Evolutionary conservation across 2,329 filamentous ascomycete species (phyloP), one percentile per base, ranked within the genome.

Genomic region (Ramichloridium luteum): DNA sequence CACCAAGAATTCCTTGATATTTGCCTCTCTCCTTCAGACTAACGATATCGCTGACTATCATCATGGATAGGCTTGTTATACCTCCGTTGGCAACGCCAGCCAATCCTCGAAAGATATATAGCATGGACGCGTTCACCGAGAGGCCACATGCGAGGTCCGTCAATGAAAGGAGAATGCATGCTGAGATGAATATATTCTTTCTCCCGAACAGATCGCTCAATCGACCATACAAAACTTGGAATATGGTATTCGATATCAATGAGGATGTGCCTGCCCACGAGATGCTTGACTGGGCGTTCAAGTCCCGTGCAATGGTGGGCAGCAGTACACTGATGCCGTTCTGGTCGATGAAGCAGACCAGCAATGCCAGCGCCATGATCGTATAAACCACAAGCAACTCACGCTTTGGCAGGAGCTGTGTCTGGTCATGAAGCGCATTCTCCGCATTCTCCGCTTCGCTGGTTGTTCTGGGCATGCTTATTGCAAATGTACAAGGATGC

Each of bases 21-120:
- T 70, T 73, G 16, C 72, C 72, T 40, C 72, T 58, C 41, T 73
- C 62, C 45, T 72, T 61, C 3, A 76, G 55, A 0, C 69, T 70
- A 1, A 74, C 69, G 5, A 76, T 56, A 46, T 77, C 72, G 5
- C 63, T 69, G 2, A 75, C 65, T 31, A 76, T 73, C 43, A 77
- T 74, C 66, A 74, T 74, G 4, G 65, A 58, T 27, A 76, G 50
- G 13, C 67, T 70, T 16, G 61, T 65, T 28, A 78, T 66, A 6
- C 74, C 74, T 2, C 74, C 74, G 26, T 67, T 68, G 6, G 70
- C 73, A n/a, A 78, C 58, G 32, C 74, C 74, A 6, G 72, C 66
- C 13, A 75, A 44, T 3, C 61, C 74, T 20, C 74, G 62, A 46
- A 75, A 77, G 13, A 68, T 59, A 51, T 76, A 77, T 15, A 79